Evolutionary conservation across 768 basidiomycete genomes (phyloP), one percentile per base, ranked within the genome.

Genomic region (Lentinula sp.): DNA sequence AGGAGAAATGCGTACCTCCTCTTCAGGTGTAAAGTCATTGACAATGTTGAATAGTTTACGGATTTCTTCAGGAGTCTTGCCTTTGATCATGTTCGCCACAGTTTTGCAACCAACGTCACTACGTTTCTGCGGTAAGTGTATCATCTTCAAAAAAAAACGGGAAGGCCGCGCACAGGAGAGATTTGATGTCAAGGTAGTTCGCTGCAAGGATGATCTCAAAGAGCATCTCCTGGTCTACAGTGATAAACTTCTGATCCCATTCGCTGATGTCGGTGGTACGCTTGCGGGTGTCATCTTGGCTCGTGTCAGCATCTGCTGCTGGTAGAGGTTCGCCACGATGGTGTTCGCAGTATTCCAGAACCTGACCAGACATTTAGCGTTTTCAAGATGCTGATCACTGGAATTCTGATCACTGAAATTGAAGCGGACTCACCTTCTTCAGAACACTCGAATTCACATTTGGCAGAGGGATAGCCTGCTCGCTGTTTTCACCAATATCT

Each of bases 41-140:
- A 93, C 91, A 65, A 95, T 95, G 83, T 97, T 96, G 80, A 95
- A 98, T 58, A 98, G 84, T 70, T 98, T 98, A 61, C 96, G 89
- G 67, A 99, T 98, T 78, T 98, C 97, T 74, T 98, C 97, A 23
- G 97, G 97, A 3, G 95, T 96, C 84, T 99, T 99, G 37, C 97
- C 97, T 80, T 99, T 98, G 84, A 99, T 98, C 97, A 98, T 99
- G 83, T 98, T 98, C 13, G 97, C 97, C 4, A 97, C 95, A 3
- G 94, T 97, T 82, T 97, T 96, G 85, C 95, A 97, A 1, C 95
- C 95, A 62, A 97, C 93, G 70, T 97, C 95, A 66, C 94, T 96
- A 65, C 52, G 15, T 32, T 35, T 8, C 18, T 35, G 51, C n/a
- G 15, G 23, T 23, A 49, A 35, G 15, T 16, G 56, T 23, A 60